Evolutionary conservation across 768 basidiomycete species (phyloP).

Genomic region (Xerocomus brunneocitrinus): DNA sequence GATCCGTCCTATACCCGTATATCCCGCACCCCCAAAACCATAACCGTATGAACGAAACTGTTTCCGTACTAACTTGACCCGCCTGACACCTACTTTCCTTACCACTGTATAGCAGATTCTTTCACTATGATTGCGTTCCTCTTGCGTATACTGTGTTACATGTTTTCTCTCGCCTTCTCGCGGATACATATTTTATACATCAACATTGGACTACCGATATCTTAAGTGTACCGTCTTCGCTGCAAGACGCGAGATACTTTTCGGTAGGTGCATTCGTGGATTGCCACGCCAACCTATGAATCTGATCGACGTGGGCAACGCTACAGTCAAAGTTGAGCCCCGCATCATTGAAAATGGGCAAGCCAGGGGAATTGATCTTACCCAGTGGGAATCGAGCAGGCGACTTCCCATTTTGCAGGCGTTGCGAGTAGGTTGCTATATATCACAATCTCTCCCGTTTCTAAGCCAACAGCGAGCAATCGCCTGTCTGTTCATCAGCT

Average conservation of each 20-base stretch:
- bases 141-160: conserved; percentile 27
- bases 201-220: conserved; percentile 59
- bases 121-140: conserved; percentile 13
- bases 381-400: conserved; percentile 46
- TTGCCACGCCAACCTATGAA: conserved; percentile 81
- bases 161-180: conserved; percentile 19
- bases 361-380: conserved; percentile 31
- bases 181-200: conserved; percentile 41
- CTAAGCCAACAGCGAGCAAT: conserved; percentile 76
- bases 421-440: conserved; percentile 39
- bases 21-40: conserved; percentile 40
- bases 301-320: conserved; percentile 67
- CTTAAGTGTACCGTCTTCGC: conserved; percentile 89
- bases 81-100: conserved; percentile 37
- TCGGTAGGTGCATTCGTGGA: conserved; percentile 34
- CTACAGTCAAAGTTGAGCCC: conserved; percentile 35
- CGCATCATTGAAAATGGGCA: neutral
- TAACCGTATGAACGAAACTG: conserved; percentile 44
- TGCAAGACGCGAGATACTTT: conserved; percentile 74
- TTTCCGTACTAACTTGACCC: conserved; percentile 50
- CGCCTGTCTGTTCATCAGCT: conserved; percentile 33
- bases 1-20: conserved; percentile 67
- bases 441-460: conserved; percentile 71
- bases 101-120: conserved; percentile 66
- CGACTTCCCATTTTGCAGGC: conserved; percentile 43